Conservation (phyloP, 768 basidiomycete genomes). For the Termitomyces sp. region DNA sequence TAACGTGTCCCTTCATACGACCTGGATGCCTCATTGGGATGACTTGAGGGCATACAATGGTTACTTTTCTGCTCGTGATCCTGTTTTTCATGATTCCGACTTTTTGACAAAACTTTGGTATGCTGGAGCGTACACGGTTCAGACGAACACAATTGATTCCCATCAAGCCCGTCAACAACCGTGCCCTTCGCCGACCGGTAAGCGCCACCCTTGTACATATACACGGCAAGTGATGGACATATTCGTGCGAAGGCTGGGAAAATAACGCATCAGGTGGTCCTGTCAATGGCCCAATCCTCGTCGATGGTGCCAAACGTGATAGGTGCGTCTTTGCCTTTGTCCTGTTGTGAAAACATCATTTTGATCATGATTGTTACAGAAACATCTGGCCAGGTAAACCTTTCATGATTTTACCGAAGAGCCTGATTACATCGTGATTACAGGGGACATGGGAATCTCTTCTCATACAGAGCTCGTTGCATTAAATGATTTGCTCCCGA, state of each 20-base stretch:
- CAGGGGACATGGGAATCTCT: slow-evolving; percentile 38
- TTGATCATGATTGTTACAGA: slow-evolving; percentile 8
- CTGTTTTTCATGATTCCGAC: slow-evolving; percentile 34
- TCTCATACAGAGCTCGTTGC: slow-evolving; percentile 31
- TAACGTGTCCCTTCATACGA: slow-evolving; percentile 35
- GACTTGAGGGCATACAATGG: slow-evolving; percentile 40
- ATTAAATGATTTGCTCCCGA: slow-evolving; percentile 27
- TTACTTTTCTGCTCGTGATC: slow-evolving; percentile 40
- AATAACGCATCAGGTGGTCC: slow-evolving; percentile 44
- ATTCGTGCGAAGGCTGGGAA: slow-evolving; percentile 30
- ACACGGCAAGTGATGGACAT: not conserved
- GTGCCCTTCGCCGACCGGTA: slow-evolving; percentile 20
- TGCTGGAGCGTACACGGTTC: slow-evolving; percentile 50
- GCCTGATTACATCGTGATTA: not conserved
- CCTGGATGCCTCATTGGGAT: slow-evolving; percentile 46
- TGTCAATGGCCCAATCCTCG: slow-evolving; percentile 43
- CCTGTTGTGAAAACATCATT: not conserved
- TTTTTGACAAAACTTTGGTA: slow-evolving; percentile 51
- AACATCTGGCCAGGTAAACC: slow-evolving; percentile 22
- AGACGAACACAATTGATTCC: slow-evolving; percentile 39
- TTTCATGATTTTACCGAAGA: no score
- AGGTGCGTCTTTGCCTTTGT: slow-evolving; percentile 22
- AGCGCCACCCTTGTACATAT: not conserved
- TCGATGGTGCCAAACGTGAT: slow-evolving; percentile 50
- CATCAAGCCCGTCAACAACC: slow-evolving; percentile 28